Percentiles rank a stretch among this genome's conserved stretches.
phyloP scores from a whole-genome alignment of 2,329 filamentous ascomycete genomes.

The Pyrenophora seminiperda region DNA sequence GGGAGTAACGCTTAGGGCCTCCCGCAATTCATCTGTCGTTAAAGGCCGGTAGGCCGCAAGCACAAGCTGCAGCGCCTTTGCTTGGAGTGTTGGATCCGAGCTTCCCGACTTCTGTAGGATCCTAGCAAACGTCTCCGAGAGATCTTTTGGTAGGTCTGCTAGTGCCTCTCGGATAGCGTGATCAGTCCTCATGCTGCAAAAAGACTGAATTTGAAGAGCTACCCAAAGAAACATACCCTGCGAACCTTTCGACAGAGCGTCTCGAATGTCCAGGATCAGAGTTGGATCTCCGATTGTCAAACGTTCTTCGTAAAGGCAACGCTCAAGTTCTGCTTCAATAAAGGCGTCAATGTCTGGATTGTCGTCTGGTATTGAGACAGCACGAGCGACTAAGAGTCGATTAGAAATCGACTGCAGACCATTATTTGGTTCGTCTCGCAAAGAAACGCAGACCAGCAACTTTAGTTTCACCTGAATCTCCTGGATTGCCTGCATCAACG shows the following conservation, averaged over 20 bases:
- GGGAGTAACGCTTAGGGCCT: slow-evolving; percentile 48
- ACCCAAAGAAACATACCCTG: slow-evolving; percentile 40
- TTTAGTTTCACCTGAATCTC: slow-evolving; percentile 27
- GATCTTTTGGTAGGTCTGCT: slow-evolving; percentile 21
- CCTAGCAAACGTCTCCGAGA: slow-evolving; percentile 17
- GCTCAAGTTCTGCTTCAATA: slow-evolving; percentile 34
- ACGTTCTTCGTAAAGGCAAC: slow-evolving; percentile 18
- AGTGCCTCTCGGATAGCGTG: slow-evolving; percentile 40
- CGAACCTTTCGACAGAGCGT: slow-evolving; percentile 27
- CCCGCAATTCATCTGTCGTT: slow-evolving; percentile 44
- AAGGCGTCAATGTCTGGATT: slow-evolving; percentile 30
- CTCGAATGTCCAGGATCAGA: slow-evolving; percentile 33
- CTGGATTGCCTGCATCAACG: slow-evolving; percentile 21
- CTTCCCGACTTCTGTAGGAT: slow-evolving; percentile 9
- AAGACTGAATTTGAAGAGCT: slow-evolving; percentile 26
- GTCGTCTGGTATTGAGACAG: slow-evolving; percentile 28
- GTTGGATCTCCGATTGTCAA: slow-evolving; percentile 31
- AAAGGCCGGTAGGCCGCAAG: slow-evolving; percentile 38
- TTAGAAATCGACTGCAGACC: not conserved
- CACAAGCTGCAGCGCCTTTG: slow-evolving; percentile 43
- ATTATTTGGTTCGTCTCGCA: slow-evolving; percentile 25
- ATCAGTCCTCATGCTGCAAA: slow-evolving; percentile 47
- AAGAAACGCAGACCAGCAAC: slow-evolving; percentile 33
- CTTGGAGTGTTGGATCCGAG: slow-evolving; percentile 16
- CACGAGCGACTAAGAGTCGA: slow-evolving; percentile 1